These are phyloP conservation scores for Zygotorulaspora danielsina DNA, from an alignment of 805 yeast genomes.

Conservation along the genomic window DNA sequence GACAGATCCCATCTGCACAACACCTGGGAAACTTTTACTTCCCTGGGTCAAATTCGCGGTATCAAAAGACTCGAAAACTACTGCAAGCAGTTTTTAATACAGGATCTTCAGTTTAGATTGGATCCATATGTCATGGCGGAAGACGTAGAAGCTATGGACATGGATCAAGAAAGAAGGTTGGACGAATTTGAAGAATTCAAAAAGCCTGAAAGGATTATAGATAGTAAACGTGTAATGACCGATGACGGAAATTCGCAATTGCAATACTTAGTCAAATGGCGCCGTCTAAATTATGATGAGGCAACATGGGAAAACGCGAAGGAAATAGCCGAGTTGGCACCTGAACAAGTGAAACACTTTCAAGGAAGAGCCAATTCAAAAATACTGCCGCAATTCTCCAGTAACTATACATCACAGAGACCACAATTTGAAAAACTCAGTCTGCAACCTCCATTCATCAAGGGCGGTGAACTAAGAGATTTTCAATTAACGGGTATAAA, in stretches of 20 bases:
- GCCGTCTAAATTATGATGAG: constrained; percentile 85
- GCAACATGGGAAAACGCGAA: constrained; percentile 96
- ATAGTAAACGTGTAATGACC: constrained; percentile 63
- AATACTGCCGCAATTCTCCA: constrained; percentile 76
- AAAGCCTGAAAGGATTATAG: constrained; percentile 84
- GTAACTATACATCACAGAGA: constrained; percentile 60
- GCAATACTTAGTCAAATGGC: constrained; percentile 90
- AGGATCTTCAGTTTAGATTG: constrained; percentile 68
- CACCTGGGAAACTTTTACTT: constrained; percentile 78
- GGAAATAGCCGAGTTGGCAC: constrained; percentile 77
- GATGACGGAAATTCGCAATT: constrained; percentile 59
- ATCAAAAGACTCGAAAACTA: constrained; percentile 85
- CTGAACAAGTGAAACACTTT: constrained; percentile 75
- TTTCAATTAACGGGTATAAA: constrained; percentile 96
- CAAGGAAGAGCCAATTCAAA: constrained; percentile 79
- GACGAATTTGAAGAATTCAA: constrained; percentile 83
- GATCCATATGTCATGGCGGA: constrained; percentile 85
- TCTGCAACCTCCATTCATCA: constrained; percentile 83
- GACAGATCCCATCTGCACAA: constrained; percentile 88
- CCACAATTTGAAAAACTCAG: constrained; percentile 86
- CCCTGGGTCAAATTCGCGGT: constrained; percentile 57
- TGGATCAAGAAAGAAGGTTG: constrained; percentile 77
- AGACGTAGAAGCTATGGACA: constrained; percentile 89
- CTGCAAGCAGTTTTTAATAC: constrained; percentile 67
- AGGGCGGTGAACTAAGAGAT: constrained; percentile 89